Conservation (phyloP, 106 monocot species). For the Amphibolis antarctica region DNA sequence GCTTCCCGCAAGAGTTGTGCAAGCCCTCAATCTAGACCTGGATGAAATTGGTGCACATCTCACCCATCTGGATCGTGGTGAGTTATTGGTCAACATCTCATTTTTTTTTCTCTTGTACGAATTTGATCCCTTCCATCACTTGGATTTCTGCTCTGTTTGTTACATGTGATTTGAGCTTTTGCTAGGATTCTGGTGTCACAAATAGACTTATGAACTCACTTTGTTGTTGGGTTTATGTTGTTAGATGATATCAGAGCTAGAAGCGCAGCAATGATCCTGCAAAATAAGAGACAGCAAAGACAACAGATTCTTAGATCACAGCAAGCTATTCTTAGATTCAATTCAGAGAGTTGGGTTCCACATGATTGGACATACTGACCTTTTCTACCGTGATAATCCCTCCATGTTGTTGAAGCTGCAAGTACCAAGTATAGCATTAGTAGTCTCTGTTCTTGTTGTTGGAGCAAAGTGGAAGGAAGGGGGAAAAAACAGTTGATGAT, state of each 20-base stretch:
- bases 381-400: background rate
- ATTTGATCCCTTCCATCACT: too few relatives aligned
- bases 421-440: too few relatives aligned
- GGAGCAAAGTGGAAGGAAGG: too few relatives aligned
- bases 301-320: background rate
- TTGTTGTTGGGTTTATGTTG: background rate
- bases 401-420: background rate
- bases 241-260: background rate
- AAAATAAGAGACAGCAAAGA: background rate
- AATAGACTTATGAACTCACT: too few relatives aligned
- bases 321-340: background rate
- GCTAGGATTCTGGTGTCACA: too few relatives aligned
- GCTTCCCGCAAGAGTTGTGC: constrained; percentile 51
- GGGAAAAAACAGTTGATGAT: too few relatives aligned
- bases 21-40: constrained; percentile 41
- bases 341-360: constrained; percentile 13
- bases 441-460: too few relatives aligned
- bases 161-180: too few relatives aligned
- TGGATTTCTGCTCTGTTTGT: too few relatives aligned
- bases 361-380: constrained; percentile 24
- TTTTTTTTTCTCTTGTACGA: background rate
- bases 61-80: too few relatives aligned
- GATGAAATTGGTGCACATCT: constrained; percentile 18
- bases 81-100: too few relatives aligned
- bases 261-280: background rate